These are phyloP conservation scores for Mucor sp. DNA, from an alignment of 371 early-diverging fungal genomes.

Conservation along the genomic window DNA sequence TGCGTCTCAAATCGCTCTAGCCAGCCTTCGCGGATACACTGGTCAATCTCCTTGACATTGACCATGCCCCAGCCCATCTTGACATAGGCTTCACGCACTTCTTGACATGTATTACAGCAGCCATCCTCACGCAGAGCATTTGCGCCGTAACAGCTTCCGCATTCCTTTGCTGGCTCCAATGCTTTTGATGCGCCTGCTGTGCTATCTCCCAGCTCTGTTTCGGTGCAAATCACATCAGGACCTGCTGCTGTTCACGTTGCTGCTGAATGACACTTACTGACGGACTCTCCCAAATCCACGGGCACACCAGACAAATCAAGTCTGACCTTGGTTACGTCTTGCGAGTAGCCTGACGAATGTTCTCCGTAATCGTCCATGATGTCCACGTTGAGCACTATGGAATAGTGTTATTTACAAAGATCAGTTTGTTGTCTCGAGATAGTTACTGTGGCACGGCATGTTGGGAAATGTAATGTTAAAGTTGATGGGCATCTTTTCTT, in stretches of 20 bases:
- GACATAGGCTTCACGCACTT: conserved; percentile 85
- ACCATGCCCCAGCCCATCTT: conserved; percentile 82
- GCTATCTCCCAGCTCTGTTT: conserved; percentile 49
- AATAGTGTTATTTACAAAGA: not conserved
- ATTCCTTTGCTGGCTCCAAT: conserved; percentile 60
- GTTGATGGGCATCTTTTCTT: conserved; percentile 88
- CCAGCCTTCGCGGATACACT: conserved; percentile 92
- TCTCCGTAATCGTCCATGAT: conserved; percentile 92
- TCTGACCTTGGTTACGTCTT: conserved; percentile 82
- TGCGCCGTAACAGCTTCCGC: conserved; percentile 93
- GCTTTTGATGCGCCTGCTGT: conserved; percentile 44
- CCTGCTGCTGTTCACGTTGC: not conserved
- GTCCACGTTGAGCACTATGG: conserved; percentile 81
- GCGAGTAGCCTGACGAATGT: conserved; percentile 62
- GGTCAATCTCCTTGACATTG: conserved; percentile 77
- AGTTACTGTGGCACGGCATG: conserved; percentile 84
- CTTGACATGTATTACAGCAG: conserved; percentile 96
- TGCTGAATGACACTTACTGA: conserved; percentile 37
- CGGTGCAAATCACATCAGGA: too few species aligned
- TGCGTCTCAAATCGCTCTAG: conserved; percentile 74
- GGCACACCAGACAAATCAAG: conserved; percentile 68
- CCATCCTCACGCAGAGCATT: conserved; percentile 57
- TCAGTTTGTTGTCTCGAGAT: not conserved
- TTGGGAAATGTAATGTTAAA: conserved; percentile 90
- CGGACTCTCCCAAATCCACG: conserved; percentile 59